Base-by-base conservation (phyloP, 345 rosid genomes). In the Euphorbia tirucalli region DNA sequence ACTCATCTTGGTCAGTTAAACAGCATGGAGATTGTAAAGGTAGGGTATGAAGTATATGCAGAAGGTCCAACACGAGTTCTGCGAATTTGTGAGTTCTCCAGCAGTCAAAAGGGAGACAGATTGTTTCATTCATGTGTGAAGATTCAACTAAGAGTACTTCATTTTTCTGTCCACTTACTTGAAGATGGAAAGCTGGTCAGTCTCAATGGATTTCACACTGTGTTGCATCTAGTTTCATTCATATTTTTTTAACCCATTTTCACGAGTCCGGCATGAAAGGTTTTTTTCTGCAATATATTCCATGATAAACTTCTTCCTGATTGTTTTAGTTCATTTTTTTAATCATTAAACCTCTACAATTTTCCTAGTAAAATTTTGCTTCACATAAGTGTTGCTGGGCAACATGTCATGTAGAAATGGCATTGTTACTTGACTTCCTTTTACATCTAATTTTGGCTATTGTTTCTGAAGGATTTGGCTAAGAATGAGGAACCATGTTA, bases 21-120 rank as follows among this genome's bases (percentile, higher is more conserved):
- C 61, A 82, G 78, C 77, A 71, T 73, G 71, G 89, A 86, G 46
- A 80, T 74, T 70, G 83, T 78, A 70, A 85, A 85, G 80, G 82
- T 87, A 57, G 98, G 97, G 24, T 94, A 89, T 83, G 96, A 94
- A 85, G 90, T 94, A 75, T 90, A 88, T 85, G 95, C 98, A 27
- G 93, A 91, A 71, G 97, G 98, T 79, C 87, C 83, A 28, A 90
- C 88, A 35, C 87, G 98, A 54, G 93, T 94, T 71, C 76, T 94
- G 76, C 86, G 93, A 68, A 81, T 94, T 79, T 91, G 95, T 75
- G 90, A 87, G 80, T 74, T 67, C 79, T 83, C 88, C 57, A 81
- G 84, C 68, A 71, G 86, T 66, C 87, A 44, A 64, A 86, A 82
- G 73, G 86, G 46, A 61, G 82, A 80, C 69, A 73, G 61, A 71